phyloP scores from a whole-genome alignment of 2,329 filamentous ascomycete species.

The Trichoderma oligosporum region DNA sequence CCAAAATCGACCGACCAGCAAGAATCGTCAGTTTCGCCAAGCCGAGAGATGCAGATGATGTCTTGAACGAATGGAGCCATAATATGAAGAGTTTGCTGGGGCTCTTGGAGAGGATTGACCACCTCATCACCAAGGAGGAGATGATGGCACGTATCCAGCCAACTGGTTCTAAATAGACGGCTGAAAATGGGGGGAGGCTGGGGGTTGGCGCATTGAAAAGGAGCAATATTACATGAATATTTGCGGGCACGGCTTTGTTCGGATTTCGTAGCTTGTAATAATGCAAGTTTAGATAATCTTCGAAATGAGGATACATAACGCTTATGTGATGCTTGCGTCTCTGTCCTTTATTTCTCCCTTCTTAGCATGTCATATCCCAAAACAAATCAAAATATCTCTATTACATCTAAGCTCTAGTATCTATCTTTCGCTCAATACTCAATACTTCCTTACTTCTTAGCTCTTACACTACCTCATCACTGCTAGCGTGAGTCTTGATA shows the following conservation, averaged over 20 bases:
- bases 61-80: conserved; percentile 96
- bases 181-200: conserved; percentile 4
- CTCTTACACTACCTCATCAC: conserved; percentile 1
- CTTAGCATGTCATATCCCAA: conserved; percentile 24
- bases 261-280: conserved; percentile 30
- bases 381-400: neutral
- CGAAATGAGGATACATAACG: conserved; percentile 32
- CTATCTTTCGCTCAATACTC: conserved; percentile 25
- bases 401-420: neutral
- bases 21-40: conserved; percentile 91
- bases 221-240: conserved; percentile 1
- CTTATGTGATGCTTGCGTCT: conserved; percentile 26
- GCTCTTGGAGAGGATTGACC: conserved; percentile 85
- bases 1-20: conserved; percentile 93
- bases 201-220: conserved; percentile 1
- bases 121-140: conserved; percentile 98
- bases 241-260: conserved; percentile 13
- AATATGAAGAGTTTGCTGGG: conserved; percentile 95
- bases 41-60: conserved; percentile 89
- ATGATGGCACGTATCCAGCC: conserved; percentile 99
- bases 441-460: neutral
- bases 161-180: conserved; percentile 37
- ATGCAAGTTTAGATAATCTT: conserved; percentile 37
- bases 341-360: conserved; percentile 25
- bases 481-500: conserved; percentile 46